These are phyloP conservation scores for Coniella lustricola DNA, from an alignment of 2,329 filamentous ascomycete genomes.

Conservation along the genomic window DNA sequence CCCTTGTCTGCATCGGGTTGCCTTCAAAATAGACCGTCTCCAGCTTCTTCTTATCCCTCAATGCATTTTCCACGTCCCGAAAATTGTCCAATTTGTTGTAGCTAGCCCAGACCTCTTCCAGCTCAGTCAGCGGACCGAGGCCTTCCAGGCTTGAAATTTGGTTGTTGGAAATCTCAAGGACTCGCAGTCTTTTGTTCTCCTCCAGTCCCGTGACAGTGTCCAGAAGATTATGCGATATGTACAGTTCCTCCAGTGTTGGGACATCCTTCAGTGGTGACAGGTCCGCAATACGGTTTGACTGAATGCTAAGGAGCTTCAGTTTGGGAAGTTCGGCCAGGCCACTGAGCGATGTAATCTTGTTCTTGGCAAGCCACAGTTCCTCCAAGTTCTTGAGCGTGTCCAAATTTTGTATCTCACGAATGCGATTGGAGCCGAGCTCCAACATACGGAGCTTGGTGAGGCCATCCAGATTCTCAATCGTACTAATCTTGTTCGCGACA, in stretches of 20 bases:
- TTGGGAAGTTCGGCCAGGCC: conserved; percentile 69
- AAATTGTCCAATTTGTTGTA: conserved; percentile 80
- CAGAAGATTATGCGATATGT: conserved; percentile 92
- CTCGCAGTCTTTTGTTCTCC: conserved; percentile 57
- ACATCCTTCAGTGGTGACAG: conserved; percentile 70
- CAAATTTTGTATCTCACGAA: conserved; percentile 81
- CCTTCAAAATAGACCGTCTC: conserved; percentile 95
- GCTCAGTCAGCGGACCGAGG: conserved; percentile 56
- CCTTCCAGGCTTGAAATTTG: conserved; percentile 68
- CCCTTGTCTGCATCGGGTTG: conserved; percentile 75
- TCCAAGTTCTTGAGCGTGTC: conserved; percentile 71
- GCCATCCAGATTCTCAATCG: conserved; percentile 76
- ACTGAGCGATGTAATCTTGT: conserved; percentile 82
- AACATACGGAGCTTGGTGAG: conserved; percentile 71
- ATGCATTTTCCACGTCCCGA: conserved; percentile 66
- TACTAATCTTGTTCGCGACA: conserved; percentile 87
- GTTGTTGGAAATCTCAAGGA: conserved; percentile 88
- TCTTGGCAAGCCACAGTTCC: conserved; percentile 91
- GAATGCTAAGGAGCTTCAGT: conserved; percentile 83
- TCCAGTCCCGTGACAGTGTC: conserved; percentile 69
- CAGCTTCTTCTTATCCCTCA: conserved; percentile 71
- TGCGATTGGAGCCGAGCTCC: conserved; percentile 87
- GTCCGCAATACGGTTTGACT: conserved; percentile 83
- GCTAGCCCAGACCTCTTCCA: conserved; percentile 93
- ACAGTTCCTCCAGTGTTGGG: conserved; percentile 78